phyloP scores from a whole-genome alignment of 495 filamentous ascomycete genomes.

The Clohesyomyces aquaticus region DNA sequence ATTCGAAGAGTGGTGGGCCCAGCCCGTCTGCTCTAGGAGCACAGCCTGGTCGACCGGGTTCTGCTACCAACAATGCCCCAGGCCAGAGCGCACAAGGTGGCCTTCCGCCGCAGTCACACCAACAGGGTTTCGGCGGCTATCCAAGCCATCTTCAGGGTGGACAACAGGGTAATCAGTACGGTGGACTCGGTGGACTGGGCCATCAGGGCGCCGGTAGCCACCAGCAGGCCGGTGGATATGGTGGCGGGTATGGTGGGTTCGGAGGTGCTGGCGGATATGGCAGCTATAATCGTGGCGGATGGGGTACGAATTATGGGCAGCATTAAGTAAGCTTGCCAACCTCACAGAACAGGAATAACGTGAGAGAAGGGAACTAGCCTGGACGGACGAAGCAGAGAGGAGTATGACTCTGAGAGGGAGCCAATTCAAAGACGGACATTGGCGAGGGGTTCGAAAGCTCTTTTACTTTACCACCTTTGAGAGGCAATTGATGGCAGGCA shows the following conservation, averaged over 20 bases:
- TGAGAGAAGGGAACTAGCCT: no score
- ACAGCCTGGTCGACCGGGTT: slow-evolving; percentile 80
- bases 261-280: slow-evolving; percentile 39
- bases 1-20: slow-evolving; percentile 73
- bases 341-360: no score
- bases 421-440: no score
- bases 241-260: slow-evolving; percentile 52
- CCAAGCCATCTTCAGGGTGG: slow-evolving; percentile 66
- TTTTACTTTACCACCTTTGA: slow-evolving; percentile 13
- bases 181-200: slow-evolving; percentile 69
- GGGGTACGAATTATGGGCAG: slow-evolving; percentile 56
- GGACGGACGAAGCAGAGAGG: no score
- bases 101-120: slow-evolving; percentile 73
- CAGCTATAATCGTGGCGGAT: slow-evolving; percentile 54
- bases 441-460: slow-evolving; percentile 20
- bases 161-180: slow-evolving; percentile 67
- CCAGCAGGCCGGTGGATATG: slow-evolving; percentile 60
- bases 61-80: slow-evolving; percentile 71
- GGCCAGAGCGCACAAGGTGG: slow-evolving; percentile 60
- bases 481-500: slow-evolving; percentile 27
- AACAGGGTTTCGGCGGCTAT: slow-evolving; percentile 73
- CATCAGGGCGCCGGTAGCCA: slow-evolving; percentile 67
- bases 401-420: no score
- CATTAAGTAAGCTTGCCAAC: slow-evolving; percentile 32
- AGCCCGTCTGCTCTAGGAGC: slow-evolving; percentile 73